Base-by-base conservation (phyloP, 305 asterid genomes). In the Vinca major region DNA sequence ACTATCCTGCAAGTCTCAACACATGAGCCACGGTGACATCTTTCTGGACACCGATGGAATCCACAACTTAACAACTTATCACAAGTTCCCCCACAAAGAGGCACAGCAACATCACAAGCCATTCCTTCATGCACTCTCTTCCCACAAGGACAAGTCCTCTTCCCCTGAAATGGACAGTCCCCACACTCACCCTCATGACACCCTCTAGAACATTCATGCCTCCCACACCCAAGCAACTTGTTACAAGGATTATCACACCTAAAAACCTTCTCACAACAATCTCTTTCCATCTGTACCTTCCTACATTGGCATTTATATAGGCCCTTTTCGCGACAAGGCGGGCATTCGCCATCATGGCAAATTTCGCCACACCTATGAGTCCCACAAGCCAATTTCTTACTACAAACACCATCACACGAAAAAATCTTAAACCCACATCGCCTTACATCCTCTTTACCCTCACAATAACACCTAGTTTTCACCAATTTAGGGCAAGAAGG, bases 101-200 rank as follows among this genome's bases (percentile, higher is more conserved):
- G 89, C 65, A 83, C 84, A 8, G 75, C 62, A 63, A 81, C 90
- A 75, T 92, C 97, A 79, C 97, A 92, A n/a, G 89, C 84, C 86
- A 90, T 84, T 79, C 96, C 93, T 69, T 85, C 95, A 57, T 88
- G 73, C 7, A 74, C 81, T 80, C 77, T 87, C 84, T 83, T 86
- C 65, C 98, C 96, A 82, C 98, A 92, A 45, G 97, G 98, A 69
- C 98, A 92, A 47, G 88, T 80, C 79, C 92, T 84, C 84, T 81
- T 90, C 75, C 96, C 97, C 79, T 89, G 96, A 54, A 75, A 71
- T 3, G 97, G 95, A 66, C 98, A 92, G 61, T 79, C 88, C 65
- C 92, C 96, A 70, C 96, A 92, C 57, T 81, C 86, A 14, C 89
- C 97, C 75, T 81, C 81, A 61, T 92, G 98, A 65, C 97, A 92